phyloP scores from a whole-genome alignment of 1,139 yeast genomes.

The Suhomyces ambrosiae region DNA sequence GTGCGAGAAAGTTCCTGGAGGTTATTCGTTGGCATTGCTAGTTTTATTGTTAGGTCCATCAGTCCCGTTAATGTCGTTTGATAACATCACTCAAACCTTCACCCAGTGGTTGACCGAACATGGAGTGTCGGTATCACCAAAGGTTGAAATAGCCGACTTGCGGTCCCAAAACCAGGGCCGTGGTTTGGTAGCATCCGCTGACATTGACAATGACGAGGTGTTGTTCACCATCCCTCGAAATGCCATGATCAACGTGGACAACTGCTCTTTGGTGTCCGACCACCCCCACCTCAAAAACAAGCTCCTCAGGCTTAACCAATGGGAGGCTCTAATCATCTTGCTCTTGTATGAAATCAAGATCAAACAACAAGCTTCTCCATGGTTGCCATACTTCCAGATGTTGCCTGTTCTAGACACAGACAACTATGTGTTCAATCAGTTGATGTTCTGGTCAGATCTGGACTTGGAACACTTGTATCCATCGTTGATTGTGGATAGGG shows the following conservation, averaged over 20 bases:
- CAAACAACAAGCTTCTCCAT: constrained; percentile 48
- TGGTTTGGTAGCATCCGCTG: constrained; percentile 67
- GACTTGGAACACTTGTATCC: constrained; percentile 62
- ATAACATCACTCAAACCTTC: constrained; percentile 43
- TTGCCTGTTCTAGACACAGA: constrained; percentile 53
- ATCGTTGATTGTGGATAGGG: constrained; percentile 65
- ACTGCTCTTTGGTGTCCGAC: constrained; percentile 47
- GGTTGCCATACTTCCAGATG: constrained; percentile 72
- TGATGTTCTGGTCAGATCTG: constrained; percentile 75
- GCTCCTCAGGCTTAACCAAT: constrained; percentile 54
- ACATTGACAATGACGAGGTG: constrained; percentile 59
- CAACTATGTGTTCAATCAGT: constrained; percentile 54
- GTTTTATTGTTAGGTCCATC: no score
- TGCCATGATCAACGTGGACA: constrained; percentile 58
- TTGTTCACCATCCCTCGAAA: constrained; percentile 71
- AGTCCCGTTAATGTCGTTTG: constrained; percentile 14
- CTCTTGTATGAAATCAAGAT: constrained; percentile 59
- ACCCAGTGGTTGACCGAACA: constrained; percentile 52
- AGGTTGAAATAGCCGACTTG: constrained; percentile 61
- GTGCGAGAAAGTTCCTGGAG: no score
- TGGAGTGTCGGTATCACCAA: constrained; percentile 54
- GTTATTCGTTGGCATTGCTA: no score
- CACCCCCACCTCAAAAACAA: constrained; percentile 34
- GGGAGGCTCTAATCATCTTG: constrained; percentile 76
- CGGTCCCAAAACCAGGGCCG: constrained; percentile 69